Evolutionary conservation across 2,329 filamentous ascomycete genomes (phyloP).

Genomic region (Zasmidium cellare): DNA sequence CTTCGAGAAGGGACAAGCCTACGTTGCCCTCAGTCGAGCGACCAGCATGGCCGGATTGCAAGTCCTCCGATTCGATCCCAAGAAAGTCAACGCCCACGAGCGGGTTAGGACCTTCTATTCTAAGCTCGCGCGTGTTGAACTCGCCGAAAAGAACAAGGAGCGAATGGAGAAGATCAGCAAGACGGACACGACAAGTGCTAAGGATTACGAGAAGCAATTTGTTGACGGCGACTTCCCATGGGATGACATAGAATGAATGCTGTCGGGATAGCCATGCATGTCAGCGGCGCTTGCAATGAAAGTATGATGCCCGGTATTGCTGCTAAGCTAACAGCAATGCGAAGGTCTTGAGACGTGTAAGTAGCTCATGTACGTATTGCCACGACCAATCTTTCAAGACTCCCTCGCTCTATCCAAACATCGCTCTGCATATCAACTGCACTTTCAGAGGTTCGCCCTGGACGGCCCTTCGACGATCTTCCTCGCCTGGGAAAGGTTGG

Average conservation of each 20-base stretch:
- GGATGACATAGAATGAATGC: constrained; percentile 7
- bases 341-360: neutral
- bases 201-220: constrained; percentile 34
- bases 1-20: constrained; percentile 97
- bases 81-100: constrained; percentile 91
- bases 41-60: constrained; percentile 84
- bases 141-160: constrained; percentile 34
- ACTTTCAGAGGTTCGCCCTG: too few species aligned
- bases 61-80: constrained; percentile 82
- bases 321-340: too few species aligned
- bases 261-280: neutral
- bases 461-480: neutral
- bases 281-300: neutral
- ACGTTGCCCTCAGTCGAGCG: constrained; percentile 91
- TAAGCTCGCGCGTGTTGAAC: constrained; percentile 72
- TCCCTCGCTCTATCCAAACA: too few species aligned
- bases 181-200: constrained; percentile 30
- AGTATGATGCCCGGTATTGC: too few species aligned
- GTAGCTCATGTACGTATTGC: neutral
- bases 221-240: constrained; percentile 24
- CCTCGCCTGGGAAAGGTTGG: neutral
- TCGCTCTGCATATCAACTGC: neutral
- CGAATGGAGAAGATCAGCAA: constrained; percentile 31
- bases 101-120: constrained; percentile 83
- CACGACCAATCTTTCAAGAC: neutral